Percentiles rank a stretch among this genome's conserved stretches.
phyloP scores from a whole-genome alignment of 192 early-diverging fungal genomes.

The Haplosporangium gracile region DNA sequence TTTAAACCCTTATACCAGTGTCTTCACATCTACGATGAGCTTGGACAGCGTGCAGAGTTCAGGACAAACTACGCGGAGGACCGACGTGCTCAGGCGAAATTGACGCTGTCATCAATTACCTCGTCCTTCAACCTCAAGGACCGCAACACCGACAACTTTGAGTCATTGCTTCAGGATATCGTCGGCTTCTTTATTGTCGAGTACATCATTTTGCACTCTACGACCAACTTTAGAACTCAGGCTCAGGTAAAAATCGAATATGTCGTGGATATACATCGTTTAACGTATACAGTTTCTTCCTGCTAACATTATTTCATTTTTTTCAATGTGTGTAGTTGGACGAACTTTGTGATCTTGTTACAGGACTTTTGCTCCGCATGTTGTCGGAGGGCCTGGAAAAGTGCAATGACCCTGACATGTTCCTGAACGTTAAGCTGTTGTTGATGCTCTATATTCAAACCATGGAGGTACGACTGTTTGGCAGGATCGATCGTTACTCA shows the following conservation, averaged over 20 bases:
- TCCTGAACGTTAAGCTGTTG: conserved; percentile 81
- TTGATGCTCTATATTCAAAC: conserved; percentile 92
- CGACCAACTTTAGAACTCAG: conserved; percentile 90
- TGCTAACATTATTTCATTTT: not conserved
- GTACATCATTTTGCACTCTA: conserved; percentile 87
- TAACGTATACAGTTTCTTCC: not conserved
- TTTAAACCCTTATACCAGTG: conserved; percentile 97
- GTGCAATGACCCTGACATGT: conserved; percentile 84
- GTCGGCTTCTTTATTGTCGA: conserved; percentile 98
- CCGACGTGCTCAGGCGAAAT: conserved; percentile 88
- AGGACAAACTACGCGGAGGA: conserved; percentile 91
- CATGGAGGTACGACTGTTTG: conserved; percentile 73
- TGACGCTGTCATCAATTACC: conserved; percentile 74
- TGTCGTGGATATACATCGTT: not conserved
- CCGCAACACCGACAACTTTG: conserved; percentile 76
- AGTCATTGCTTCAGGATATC: conserved; percentile 87
- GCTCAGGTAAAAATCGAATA: conserved; percentile 60
- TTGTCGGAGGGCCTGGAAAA: conserved; percentile 84
- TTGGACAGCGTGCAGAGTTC: conserved; percentile 90
- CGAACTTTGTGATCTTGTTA: conserved; percentile 89
- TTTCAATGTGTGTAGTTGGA: conserved; percentile 71
- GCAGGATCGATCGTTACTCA: not conserved
- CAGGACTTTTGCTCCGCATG: conserved; percentile 82
- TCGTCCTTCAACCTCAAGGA: conserved; percentile 77
- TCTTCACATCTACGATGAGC: conserved; percentile 94